Evolutionary conservation across 2,329 filamentous ascomycete genomes (phyloP).

Genomic region (Purpureocillium lavendulum): DNA sequence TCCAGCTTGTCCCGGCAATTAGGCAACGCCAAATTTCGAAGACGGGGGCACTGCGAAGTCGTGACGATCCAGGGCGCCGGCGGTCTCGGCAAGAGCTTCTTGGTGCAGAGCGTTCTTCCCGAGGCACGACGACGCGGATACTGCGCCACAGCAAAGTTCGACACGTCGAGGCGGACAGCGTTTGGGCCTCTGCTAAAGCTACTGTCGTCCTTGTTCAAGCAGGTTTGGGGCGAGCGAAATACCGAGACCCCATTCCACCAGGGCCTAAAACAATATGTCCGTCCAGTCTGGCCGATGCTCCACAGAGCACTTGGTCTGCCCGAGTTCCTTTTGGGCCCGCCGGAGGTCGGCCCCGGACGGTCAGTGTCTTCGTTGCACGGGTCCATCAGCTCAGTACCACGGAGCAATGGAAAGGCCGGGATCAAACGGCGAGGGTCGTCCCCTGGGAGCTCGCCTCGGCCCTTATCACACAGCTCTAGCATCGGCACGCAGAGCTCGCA

Average conservation of each 20-base stretch:
- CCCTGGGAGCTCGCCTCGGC: conserved; percentile 33
- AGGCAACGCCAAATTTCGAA: conserved; percentile 48
- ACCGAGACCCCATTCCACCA: conserved; percentile 58
- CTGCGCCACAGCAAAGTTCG: conserved; percentile 59
- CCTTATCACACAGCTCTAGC: conserved; percentile 15
- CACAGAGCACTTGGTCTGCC: conserved; percentile 54
- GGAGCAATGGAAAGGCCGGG: conserved; percentile 20
- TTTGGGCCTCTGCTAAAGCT: conserved; percentile 57
- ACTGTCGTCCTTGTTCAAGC: conserved; percentile 58
- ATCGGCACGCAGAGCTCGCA: conserved; percentile 39
- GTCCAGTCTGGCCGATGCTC: conserved; percentile 56
- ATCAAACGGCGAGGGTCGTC: conserved; percentile 40
- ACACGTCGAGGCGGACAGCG: conserved; percentile 49
- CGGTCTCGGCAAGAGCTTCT: conserved; percentile 56
- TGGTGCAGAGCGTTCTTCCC: conserved; percentile 54
- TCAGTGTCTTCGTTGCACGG: conserved; percentile 27
- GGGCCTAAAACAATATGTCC: conserved; percentile 51
- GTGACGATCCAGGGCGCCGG: conserved; percentile 52
- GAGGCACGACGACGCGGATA: conserved; percentile 55
- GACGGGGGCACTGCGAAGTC: conserved; percentile 56
- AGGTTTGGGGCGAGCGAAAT: conserved; percentile 59
- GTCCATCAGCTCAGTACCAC: conserved; percentile 14
- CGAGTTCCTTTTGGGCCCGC: conserved; percentile 58
- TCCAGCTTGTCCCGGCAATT: conserved; percentile 46
- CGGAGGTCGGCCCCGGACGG: conserved; percentile 26